These are phyloP conservation scores for Trapa incisa DNA, from an alignment of 345 rosid genomes.

Conservation along the genomic window DNA sequence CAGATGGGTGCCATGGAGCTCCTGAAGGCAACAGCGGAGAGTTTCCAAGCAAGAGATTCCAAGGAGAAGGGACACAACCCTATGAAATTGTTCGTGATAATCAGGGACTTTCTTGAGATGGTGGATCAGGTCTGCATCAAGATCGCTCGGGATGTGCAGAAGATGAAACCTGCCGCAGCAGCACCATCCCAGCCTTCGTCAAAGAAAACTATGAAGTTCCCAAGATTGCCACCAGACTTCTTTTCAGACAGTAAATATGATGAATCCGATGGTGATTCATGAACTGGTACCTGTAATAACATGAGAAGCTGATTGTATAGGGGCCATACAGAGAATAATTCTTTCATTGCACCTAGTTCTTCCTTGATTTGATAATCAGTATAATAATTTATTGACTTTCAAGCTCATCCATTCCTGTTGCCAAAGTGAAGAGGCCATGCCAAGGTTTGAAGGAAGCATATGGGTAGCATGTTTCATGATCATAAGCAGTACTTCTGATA, in stretches of 20 bases:
- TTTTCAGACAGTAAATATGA: constrained; percentile 42
- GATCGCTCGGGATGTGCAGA: constrained; percentile 48
- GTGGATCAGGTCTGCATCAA: constrained; percentile 70
- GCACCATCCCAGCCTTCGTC: constrained; percentile 24
- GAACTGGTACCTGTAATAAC: constrained; percentile 1
- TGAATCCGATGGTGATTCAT: constrained; percentile 50
- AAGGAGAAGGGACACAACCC: constrained; percentile 35
- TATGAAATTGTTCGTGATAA: constrained; percentile 54
- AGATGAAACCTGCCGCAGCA: constrained; percentile 25
- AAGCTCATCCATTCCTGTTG: too few relatives aligned
- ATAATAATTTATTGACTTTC: not conserved
- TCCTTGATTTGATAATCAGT: not conserved
- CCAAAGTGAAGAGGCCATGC: too few relatives aligned
- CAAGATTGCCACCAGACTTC: constrained; percentile 66
- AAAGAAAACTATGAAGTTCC: constrained; percentile 45
- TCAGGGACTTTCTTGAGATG: constrained; percentile 63
- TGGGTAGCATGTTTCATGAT: too few relatives aligned
- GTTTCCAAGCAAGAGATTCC: constrained; percentile 56
- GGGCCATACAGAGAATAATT: not conserved
- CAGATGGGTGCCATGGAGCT: constrained; percentile 44
- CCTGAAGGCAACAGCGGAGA: constrained; percentile 57
- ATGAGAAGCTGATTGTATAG: constrained; percentile 15
- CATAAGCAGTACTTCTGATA: too few relatives aligned
- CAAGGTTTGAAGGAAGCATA: too few relatives aligned
- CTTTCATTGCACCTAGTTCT: constrained; percentile 7